Evolutionary conservation across 495 filamentous ascomycete species (phyloP), one percentile per base, ranked within the genome.

Genomic region (Xylaria acuta): DNA sequence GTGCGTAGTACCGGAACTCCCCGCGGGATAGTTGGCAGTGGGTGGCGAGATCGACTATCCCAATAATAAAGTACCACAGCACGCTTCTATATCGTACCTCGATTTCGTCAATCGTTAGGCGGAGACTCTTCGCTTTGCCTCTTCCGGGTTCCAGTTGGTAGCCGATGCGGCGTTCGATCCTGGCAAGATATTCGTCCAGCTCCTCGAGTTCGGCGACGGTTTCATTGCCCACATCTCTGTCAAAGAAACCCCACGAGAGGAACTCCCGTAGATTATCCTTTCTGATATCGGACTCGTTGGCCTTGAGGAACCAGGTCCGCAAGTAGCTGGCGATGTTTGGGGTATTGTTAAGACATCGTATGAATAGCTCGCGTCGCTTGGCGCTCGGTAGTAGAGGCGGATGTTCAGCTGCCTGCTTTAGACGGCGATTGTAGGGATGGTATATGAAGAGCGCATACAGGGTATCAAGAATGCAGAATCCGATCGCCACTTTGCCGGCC

Each of bases 261-360:
- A 91, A 92, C 54, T 90, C 89, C 70, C 87, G 87, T 62, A 92
- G 78, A 74, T 93, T 92, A 47, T 92, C 91, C 32, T 85, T 80
- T 64, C 85, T 84, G 64, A 93, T 89, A n/a, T 90, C 86, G 5
- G 80, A 77, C n/a, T 79, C 47, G 43, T 84, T 80, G n/a, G 89
- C 88, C 38, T 85, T 86, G 20, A 89, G 84, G 75, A 92, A 92
- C 91, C 91, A 93, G 51, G 82, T 82, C 43, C 75, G 78, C 47
- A 93, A 75, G 75, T 92, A 93, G 43, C 75, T 78, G 67, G 88
- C 85, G 27, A 81, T 79, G 71, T 92, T 85, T 0, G 86, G 77
- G 25, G 91, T 84, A 72, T 87, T 88, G 12, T 78, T 81, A 30
- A 82, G 78, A 79, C 89, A 90, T 62, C 83, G 81, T 59, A 80